Percentiles rank a stretch among this genome's conserved stretches.
Conservation (phyloP, 768 basidiomycete genomes). For the Cystofilobasidium capitatum region DNA sequence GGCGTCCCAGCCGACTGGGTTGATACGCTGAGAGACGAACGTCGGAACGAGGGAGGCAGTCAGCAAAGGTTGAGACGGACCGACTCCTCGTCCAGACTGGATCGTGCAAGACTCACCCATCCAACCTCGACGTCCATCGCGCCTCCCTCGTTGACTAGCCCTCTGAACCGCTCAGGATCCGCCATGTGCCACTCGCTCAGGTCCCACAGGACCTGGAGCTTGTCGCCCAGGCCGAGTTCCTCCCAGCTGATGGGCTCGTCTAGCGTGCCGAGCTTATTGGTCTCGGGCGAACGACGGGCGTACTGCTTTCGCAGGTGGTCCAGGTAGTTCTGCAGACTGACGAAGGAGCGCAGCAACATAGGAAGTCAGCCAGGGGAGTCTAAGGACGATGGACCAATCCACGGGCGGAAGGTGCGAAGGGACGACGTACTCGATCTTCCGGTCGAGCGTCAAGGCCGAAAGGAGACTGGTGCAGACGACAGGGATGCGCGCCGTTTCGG, state of each 20-base stretch:
- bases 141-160: conserved; percentile 45
- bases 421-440: conserved; percentile 59
- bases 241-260: conserved; percentile 49
- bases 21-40: conserved; percentile 68
- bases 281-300: conserved; percentile 56
- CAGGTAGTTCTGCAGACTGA: conserved; percentile 69
- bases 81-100: no score
- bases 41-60: neutral
- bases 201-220: conserved; percentile 54
- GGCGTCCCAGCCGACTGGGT: conserved; percentile 74
- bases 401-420: conserved; percentile 1
- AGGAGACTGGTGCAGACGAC: conserved; percentile 67
- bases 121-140: conserved; percentile 70
- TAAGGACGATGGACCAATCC: neutral
- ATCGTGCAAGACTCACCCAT: conserved; percentile 52
- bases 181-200: conserved; percentile 80
- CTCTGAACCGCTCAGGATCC: conserved; percentile 58
- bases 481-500: conserved; percentile 39
- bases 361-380: neutral
- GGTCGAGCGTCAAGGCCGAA: conserved; percentile 65
- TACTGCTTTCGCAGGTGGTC: conserved; percentile 66
- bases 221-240: conserved; percentile 57
- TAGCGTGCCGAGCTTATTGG: conserved; percentile 63
- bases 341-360: conserved; percentile 6
- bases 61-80: neutral